Conservation (phyloP, 2,329 filamentous ascomycete genomes). For the Acrocalymma vagum region DNA sequence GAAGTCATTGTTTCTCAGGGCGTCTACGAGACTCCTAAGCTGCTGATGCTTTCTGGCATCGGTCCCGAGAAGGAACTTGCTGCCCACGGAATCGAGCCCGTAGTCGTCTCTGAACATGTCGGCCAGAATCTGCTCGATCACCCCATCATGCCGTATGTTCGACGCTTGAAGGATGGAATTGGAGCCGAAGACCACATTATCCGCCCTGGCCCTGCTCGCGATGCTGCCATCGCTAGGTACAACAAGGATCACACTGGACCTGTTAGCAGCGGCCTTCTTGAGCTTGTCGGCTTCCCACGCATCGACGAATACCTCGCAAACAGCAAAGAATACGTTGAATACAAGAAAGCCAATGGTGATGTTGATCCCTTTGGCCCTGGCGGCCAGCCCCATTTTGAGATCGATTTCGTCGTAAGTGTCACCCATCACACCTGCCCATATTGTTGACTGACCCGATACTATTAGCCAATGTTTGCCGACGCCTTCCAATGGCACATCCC, state of each 20-base stretch:
- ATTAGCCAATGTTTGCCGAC: constrained; percentile 61
- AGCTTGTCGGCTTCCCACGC: constrained; percentile 65
- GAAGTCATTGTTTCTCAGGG: constrained; percentile 46
- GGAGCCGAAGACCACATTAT: constrained; percentile 59
- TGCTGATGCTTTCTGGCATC: constrained; percentile 69
- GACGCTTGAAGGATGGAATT: constrained; percentile 56
- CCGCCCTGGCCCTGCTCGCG: constrained; percentile 43
- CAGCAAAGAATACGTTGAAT: constrained; percentile 56
- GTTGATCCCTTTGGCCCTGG: constrained; percentile 37
- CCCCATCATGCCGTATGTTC: constrained; percentile 28
- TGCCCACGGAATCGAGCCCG: constrained; percentile 58
- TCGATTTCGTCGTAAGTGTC: constrained; percentile 62
- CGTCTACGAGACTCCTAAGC: constrained; percentile 68
- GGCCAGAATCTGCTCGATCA: constrained; percentile 70
- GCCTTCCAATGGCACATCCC: constrained; percentile 62
- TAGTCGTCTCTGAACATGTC: constrained; percentile 66
- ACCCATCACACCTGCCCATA: too few species aligned
- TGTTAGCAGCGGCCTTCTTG: constrained; percentile 53
- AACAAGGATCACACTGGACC: constrained; percentile 53
- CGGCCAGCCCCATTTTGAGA: constrained; percentile 37
- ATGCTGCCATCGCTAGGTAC: constrained; percentile 45
- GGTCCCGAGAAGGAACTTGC: constrained; percentile 62
- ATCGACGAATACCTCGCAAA: constrained; percentile 64
- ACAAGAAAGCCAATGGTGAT: constrained; percentile 51
- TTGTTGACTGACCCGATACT: background rate